A percentile compares a stretch with the other conserved stretches of the same genome.
Conservation (phyloP, 2,329 filamentous ascomycete species). For the Paracoccidioides brasiliensis region DNA sequence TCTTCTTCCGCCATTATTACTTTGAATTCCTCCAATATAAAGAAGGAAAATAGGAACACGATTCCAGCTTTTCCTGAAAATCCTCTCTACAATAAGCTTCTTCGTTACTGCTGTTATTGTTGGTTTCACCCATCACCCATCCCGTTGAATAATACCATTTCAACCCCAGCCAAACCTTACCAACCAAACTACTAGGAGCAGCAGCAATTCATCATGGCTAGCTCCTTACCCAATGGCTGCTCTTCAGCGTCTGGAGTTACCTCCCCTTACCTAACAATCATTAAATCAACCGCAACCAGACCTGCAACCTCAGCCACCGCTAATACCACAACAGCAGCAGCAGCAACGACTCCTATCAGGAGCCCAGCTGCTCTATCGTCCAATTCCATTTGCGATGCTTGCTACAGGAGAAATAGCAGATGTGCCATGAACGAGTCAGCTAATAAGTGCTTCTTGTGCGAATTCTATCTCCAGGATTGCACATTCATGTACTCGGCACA, state of each 20-base stretch:
- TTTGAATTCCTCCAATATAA: neutral
- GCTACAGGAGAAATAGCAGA: conserved; percentile 29
- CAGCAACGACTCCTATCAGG: neutral
- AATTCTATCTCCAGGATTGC: conserved; percentile 33
- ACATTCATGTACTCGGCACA: conserved; percentile 22
- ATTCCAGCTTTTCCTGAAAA: too few species aligned
- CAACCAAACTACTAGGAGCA: neutral
- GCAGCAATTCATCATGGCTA: neutral
- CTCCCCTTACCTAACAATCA: neutral
- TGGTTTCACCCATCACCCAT: neutral
- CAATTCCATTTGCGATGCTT: conserved; percentile 27
- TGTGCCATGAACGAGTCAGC: conserved; percentile 33
- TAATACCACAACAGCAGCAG: neutral
- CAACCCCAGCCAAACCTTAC: neutral
- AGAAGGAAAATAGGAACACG: too few species aligned
- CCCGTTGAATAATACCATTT: neutral
- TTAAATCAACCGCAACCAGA: neutral
- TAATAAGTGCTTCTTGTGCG: conserved; percentile 33
- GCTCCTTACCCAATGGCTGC: neutral
- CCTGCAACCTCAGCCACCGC: neutral
- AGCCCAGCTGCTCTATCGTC: neutral
- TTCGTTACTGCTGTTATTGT: neutral
- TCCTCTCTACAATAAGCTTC: too few species aligned
- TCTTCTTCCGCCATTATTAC: neutral
- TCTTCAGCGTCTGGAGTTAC: neutral